phyloP scores from a whole-genome alignment of 1,284 basidiomycete genomes.

The Apiotrichum porosum region DNA sequence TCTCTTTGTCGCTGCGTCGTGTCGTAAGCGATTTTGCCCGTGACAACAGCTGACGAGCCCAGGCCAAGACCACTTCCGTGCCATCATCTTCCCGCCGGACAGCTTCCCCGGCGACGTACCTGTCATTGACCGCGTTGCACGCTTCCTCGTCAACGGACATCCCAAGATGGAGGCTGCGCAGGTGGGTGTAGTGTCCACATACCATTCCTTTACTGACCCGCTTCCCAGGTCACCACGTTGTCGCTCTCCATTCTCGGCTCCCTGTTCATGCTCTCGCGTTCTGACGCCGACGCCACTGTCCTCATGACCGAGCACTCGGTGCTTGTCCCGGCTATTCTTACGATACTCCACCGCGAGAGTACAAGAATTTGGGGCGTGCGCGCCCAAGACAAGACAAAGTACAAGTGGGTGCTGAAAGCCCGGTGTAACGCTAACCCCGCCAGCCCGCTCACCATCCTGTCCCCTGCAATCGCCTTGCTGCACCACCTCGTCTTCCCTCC shows the following conservation, averaged over 20 bases:
- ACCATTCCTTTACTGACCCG: background rate
- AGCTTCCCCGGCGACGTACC: constrained; percentile 6
- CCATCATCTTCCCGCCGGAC: constrained; percentile 12
- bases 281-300: constrained; percentile 31
- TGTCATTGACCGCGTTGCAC: constrained; percentile 22
- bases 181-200: background rate
- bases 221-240: constrained; percentile 3
- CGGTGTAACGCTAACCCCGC: background rate
- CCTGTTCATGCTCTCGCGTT: constrained; percentile 26
- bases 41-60: constrained; percentile 21
- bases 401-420: constrained; percentile 1
- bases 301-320: constrained; percentile 32
- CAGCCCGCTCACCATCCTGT: constrained; percentile 31
- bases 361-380: constrained; percentile 32
- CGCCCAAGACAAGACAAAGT: background rate
- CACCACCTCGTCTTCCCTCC: constrained; percentile 42
- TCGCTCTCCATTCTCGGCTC: constrained; percentile 14
- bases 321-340: constrained; percentile 31
- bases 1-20: constrained; percentile 29
- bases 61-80: constrained; percentile 34
- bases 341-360: constrained; percentile 29
- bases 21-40: constrained; percentile 20
- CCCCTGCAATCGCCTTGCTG: constrained; percentile 27
- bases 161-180: constrained; percentile 1
- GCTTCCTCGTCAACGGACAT: constrained; percentile 12